phyloP scores from a whole-genome alignment of 148 eudicot species.

The Silene conica region DNA sequence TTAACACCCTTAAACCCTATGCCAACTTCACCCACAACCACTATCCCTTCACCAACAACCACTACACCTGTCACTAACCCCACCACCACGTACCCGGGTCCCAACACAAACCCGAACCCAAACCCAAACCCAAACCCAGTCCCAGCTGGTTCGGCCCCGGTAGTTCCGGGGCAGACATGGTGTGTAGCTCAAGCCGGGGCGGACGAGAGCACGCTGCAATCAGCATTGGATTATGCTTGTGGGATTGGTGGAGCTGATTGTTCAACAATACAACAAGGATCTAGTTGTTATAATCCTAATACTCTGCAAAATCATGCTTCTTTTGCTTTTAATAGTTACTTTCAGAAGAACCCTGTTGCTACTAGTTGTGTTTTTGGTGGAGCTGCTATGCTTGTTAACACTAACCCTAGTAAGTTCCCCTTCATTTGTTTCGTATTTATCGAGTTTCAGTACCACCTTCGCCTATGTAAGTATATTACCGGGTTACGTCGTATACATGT shows the following conservation, averaged over 20 bases:
- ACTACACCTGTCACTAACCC: constrained; percentile 36
- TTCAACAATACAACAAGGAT: constrained; percentile 62
- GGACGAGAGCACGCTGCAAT: constrained; percentile 44
- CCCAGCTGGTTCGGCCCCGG: constrained; percentile 31
- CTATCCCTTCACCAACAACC: constrained; percentile 22
- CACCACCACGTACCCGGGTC: constrained; percentile 25
- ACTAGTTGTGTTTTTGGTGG: constrained; percentile 95
- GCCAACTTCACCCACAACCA: constrained; percentile 28
- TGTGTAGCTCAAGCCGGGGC: constrained; percentile 72
- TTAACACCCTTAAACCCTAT: constrained; percentile 31
- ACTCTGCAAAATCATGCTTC: constrained; percentile 78
- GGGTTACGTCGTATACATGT: too few species aligned
- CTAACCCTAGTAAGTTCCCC: constrained; percentile 75
- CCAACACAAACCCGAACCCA: constrained; percentile 40
- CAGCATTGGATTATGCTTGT: constrained; percentile 86
- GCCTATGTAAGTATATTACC: too few species aligned
- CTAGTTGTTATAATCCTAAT: constrained; percentile 67
- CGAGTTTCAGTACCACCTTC: too few species aligned
- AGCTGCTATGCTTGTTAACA: constrained; percentile 48
- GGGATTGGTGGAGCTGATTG: constrained; percentile 87
- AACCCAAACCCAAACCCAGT: constrained; percentile 22
- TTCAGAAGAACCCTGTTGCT: constrained; percentile 62
- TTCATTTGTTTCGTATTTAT: background rate
- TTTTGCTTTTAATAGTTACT: constrained; percentile 80
- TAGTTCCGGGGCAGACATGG: constrained; percentile 63